Conservation (phyloP, 2,329 filamentous ascomycete genomes). For the Neonectria sp. region DNA sequence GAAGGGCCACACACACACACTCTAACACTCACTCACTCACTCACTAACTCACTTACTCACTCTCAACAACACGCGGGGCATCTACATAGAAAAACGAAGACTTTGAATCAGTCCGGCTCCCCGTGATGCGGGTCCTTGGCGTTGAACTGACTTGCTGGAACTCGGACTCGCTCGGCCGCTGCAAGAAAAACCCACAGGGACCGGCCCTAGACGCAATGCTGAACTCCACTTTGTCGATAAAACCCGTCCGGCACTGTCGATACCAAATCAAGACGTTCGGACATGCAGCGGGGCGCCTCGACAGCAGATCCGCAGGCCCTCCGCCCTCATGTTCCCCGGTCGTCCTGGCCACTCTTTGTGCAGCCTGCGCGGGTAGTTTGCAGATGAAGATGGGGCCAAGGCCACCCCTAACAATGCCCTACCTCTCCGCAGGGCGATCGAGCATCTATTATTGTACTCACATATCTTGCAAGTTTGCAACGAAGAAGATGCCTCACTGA, state of each 20-base stretch:
- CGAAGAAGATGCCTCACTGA: conserved; percentile 7
- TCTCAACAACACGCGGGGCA: conserved; percentile 14
- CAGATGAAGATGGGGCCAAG: conserved; percentile 37
- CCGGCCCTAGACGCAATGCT: conserved; percentile 39
- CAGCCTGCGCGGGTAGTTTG: conserved; percentile 46
- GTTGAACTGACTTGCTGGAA: conserved; percentile 20
- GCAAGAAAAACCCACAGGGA: conserved; percentile 36
- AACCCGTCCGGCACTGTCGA: conserved; percentile 14
- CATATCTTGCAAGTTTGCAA: conserved; percentile 11
- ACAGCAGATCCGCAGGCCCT: conserved; percentile 44
- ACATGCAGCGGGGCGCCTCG: conserved; percentile 44
- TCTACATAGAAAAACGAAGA: conserved; percentile 2
- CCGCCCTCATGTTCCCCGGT: conserved; percentile 4
- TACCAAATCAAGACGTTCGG: conserved; percentile 43
- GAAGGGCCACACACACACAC: neutral
- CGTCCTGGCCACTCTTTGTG: conserved; percentile 40
- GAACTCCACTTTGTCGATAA: conserved; percentile 35
- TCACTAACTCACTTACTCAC: neutral
- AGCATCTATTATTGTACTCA: neutral
- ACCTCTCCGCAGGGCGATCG: conserved; percentile 15
- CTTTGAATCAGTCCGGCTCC: conserved; percentile 19
- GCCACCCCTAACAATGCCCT: conserved; percentile 30
- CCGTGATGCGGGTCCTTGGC: conserved; percentile 17
- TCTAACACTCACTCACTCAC: neutral
- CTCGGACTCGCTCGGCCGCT: conserved; percentile 26